Conservation (phyloP, 75 land plant species). For the Cupressus sempervirens region DNA sequence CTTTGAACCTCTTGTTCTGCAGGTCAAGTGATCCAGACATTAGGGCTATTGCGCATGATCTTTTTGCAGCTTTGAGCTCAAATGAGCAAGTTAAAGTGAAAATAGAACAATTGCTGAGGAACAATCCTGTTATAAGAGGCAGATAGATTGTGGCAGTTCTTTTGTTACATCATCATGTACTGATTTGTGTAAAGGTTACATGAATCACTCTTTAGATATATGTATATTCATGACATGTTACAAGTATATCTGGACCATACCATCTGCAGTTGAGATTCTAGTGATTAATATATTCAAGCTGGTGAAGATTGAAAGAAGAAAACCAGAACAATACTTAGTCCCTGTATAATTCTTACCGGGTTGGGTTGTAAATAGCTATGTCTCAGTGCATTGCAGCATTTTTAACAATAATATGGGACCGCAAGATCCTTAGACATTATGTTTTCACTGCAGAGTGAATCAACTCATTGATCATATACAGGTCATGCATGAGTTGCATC, state of each 20-base stretch:
- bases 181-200: background rate
- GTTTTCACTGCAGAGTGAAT: background rate
- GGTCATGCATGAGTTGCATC: background rate
- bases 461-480: background rate
- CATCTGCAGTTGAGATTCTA: background rate
- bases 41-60: slow-evolving; percentile 29
- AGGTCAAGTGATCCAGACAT: slow-evolving; percentile 36
- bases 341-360: background rate
- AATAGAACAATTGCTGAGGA: slow-evolving; percentile 27
- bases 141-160: background rate
- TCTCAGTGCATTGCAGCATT: background rate
- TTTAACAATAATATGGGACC: too few species aligned
- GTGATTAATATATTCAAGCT: background rate
- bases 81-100: slow-evolving; percentile 20
- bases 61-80: slow-evolving; percentile 22
- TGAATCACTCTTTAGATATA: background rate
- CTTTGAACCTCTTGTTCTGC: slow-evolving; percentile 10
- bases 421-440: background rate
- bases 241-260: background rate
- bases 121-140: background rate
- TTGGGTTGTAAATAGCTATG: background rate
- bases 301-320: background rate
- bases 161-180: background rate
- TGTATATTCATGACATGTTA: background rate
- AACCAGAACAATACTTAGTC: background rate